Percentiles rank a stretch among this genome's conserved stretches.
Conservation (phyloP, 495 filamentous ascomycete species). For the Penicillium atrosanguineum region DNA sequence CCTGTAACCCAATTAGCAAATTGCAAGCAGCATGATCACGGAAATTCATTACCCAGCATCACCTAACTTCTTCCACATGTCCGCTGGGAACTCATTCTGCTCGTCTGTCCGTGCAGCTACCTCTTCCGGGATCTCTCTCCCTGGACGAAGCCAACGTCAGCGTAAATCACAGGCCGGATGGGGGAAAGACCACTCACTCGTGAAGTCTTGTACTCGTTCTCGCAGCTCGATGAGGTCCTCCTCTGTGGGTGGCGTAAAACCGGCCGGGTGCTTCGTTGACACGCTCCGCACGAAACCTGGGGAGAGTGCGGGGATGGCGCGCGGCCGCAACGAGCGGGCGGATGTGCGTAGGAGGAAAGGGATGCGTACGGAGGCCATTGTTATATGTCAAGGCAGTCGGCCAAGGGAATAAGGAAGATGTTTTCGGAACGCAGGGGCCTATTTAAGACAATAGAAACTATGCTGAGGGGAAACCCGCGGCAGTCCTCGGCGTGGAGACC, state of each 20-base stretch:
- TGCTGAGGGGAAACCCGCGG: conserved; percentile 11
- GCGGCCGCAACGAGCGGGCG: conserved; percentile 24
- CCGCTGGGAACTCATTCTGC: conserved; percentile 80
- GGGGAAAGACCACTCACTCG: conserved; percentile 41
- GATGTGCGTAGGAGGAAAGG: conserved; percentile 35
- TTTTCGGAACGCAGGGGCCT: conserved; percentile 1
- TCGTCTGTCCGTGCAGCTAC: conserved; percentile 79
- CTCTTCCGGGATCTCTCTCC: conserved; percentile 69
- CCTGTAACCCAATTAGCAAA: conserved; percentile 31
- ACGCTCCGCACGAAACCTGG: conserved; percentile 33
- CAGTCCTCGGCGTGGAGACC: conserved; percentile 25
- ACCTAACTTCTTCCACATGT: conserved; percentile 94
- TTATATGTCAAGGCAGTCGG: conserved; percentile 1
- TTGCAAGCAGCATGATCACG: not conserved
- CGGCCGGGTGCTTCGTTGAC: conserved; percentile 79
- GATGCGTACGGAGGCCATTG: conserved; percentile 32
- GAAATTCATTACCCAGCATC: conserved; percentile 61
- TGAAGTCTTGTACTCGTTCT: conserved; percentile 90
- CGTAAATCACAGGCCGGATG: not conserved
- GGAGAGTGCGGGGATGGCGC: conserved; percentile 32
- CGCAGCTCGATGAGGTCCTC: conserved; percentile 81
- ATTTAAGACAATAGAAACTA: conserved; percentile 13
- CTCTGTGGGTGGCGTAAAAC: conserved; percentile 71
- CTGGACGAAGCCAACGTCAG: conserved; percentile 23
- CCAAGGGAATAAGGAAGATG: not conserved